Evolutionary conservation across 1,284 basidiomycete genomes (phyloP).

Genomic region (Marasmius oreades): DNA sequence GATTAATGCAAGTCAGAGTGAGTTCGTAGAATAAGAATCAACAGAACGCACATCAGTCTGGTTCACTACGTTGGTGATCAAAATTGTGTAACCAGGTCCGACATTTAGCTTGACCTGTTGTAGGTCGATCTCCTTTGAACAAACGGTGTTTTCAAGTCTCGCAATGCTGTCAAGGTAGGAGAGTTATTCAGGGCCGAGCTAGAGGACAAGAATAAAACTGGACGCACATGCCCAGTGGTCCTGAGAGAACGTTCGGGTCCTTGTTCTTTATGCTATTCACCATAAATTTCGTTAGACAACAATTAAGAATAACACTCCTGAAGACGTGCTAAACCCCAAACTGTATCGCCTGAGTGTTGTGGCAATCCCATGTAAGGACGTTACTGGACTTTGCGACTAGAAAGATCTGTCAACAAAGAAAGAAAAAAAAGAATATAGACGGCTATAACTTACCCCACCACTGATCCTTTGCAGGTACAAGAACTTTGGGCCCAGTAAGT

Average conservation of each 20-base stretch:
- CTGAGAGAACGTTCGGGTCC: too few species aligned
- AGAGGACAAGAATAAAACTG: background rate
- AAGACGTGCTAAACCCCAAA: background rate
- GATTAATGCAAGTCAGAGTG: slow-evolving; percentile 1
- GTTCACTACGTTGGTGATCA: slow-evolving; percentile 58
- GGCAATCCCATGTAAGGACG: background rate
- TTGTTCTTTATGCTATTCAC: too few species aligned
- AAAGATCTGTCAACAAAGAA: background rate
- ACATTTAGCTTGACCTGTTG: slow-evolving; percentile 40
- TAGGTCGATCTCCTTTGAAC: slow-evolving; percentile 51
- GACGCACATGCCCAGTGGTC: background rate
- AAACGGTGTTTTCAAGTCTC: slow-evolving; percentile 53
- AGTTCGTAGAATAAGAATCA: slow-evolving; percentile 4
- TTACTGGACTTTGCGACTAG: background rate
- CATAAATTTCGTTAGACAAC: background rate
- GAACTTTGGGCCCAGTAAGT: background rate
- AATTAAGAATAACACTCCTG: background rate
- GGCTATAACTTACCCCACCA: background rate
- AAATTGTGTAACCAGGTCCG: slow-evolving; percentile 52
- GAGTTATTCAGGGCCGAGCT: background rate
- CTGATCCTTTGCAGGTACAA: background rate
- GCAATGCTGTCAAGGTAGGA: slow-evolving; percentile 31
- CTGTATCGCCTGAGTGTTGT: background rate
- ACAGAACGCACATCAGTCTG: slow-evolving; percentile 45
- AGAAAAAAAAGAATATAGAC: background rate